Evolutionary conservation across 78 protist species (phyloP).

Genomic region (Dictyostelium intermedium): DNA sequence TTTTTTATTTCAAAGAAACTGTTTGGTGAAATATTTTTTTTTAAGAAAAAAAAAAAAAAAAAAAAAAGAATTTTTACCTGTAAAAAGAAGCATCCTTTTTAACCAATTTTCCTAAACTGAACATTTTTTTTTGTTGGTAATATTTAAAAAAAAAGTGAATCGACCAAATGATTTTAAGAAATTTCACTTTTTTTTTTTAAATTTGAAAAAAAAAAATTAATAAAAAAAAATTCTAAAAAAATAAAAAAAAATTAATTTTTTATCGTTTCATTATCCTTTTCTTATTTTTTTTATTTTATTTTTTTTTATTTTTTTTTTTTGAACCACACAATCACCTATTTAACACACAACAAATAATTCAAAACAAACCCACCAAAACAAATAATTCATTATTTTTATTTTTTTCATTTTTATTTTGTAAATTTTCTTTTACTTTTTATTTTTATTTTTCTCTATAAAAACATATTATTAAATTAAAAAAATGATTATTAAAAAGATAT

Average conservation of each 20-base stretch:
- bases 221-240: neutral
- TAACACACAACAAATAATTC: neutral
- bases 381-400: too few relatives aligned
- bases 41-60: neutral
- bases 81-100: neutral
- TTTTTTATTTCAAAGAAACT: neutral
- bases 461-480: too few relatives aligned
- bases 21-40: too few relatives aligned
- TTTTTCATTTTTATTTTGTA: too few relatives aligned
- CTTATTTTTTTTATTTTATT: too few relatives aligned
- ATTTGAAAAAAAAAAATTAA: neutral
- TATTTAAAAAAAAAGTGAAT: neutral
- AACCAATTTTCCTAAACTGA: neutral
- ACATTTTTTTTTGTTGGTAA: neutral
- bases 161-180: neutral
- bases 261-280: neutral
- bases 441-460: too few relatives aligned
- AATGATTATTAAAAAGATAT: neutral
- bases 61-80: neutral
- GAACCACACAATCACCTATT: neutral
- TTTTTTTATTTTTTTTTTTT: too few relatives aligned
- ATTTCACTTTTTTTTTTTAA: neutral
- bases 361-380: too few relatives aligned
- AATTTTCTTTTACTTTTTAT: too few relatives aligned
- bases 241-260: neutral